Percentiles rank a stretch among this genome's conserved stretches.
phyloP scores from a whole-genome alignment of 2,329 filamentous ascomycete genomes.

The Pleoardoris graminearum region DNA sequence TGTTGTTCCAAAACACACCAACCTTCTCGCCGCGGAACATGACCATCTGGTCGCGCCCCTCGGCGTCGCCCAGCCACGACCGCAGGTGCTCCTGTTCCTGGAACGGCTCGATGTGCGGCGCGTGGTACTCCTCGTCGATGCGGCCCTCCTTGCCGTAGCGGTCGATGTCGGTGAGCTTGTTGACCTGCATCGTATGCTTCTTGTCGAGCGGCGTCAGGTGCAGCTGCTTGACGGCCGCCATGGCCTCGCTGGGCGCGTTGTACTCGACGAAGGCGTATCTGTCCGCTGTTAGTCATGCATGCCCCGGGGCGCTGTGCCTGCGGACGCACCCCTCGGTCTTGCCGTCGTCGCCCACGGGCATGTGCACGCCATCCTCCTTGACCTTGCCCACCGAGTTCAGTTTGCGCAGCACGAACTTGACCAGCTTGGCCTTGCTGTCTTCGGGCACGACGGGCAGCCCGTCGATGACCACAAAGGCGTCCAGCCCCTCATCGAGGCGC shows the following conservation, averaged over 20 bases:
- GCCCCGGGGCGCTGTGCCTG: not conserved
- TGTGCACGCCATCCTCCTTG: constrained; percentile 84
- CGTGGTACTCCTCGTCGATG: constrained; percentile 85
- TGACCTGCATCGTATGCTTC: constrained; percentile 92
- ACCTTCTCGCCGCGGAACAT: constrained; percentile 93
- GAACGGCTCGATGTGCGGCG: constrained; percentile 82
- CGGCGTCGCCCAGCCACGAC: constrained; percentile 88
- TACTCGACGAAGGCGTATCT: constrained; percentile 98
- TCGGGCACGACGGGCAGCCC: constrained; percentile 87
- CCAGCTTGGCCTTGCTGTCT: constrained; percentile 88
- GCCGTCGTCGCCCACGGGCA: constrained; percentile 88
- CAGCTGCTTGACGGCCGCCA: constrained; percentile 85
- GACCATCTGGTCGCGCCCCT: constrained; percentile 91
- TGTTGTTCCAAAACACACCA: constrained; percentile 98
- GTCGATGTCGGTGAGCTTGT: constrained; percentile 98
- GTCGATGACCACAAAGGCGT: constrained; percentile 95
- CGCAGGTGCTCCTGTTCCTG: constrained; percentile 90
- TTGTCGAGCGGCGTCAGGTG: constrained; percentile 89
- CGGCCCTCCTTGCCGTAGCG: constrained; percentile 92
- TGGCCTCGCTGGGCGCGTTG: constrained; percentile 84
- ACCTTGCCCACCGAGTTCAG: constrained; percentile 83
- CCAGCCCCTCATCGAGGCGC: constrained; percentile 91
- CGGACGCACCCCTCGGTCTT: constrained; percentile 77
- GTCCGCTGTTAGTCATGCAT: constrained; percentile 23
- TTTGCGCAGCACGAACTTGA: constrained; percentile 96